Evolutionary conservation across 495 filamentous ascomycete genomes (phyloP).

Genomic region (Trichocladium antarcticum): DNA sequence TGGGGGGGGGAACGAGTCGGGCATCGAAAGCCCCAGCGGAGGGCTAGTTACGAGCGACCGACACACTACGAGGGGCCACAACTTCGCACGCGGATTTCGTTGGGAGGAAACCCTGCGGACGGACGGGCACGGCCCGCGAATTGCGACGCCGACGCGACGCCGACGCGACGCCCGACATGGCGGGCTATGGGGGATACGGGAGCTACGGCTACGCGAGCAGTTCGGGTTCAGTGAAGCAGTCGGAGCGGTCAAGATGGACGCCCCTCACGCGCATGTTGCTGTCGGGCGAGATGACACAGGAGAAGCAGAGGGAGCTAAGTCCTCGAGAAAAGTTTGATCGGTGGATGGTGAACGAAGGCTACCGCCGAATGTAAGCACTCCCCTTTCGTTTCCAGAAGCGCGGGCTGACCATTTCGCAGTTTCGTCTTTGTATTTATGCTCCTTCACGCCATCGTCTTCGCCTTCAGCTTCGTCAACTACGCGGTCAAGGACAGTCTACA

Average conservation of each 20-base stretch:
- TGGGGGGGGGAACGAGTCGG: conserved; percentile 7
- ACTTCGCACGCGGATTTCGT: conserved; percentile 8
- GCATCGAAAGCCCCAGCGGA: conserved; percentile 12
- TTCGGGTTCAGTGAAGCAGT: conserved; percentile 30
- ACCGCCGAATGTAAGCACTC: conserved; percentile 54
- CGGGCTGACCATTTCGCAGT: conserved; percentile 32
- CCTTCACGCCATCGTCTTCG: conserved; percentile 57
- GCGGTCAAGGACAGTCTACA: conserved; percentile 59
- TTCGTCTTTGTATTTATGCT: conserved; percentile 59
- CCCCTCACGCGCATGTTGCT: conserved; percentile 57
- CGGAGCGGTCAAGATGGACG: conserved; percentile 57
- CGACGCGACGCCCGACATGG: conserved; percentile 28
- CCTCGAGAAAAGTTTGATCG: conserved; percentile 41
- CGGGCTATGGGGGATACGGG: conserved; percentile 30
- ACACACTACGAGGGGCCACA: conserved; percentile 3
- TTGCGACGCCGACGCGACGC: conserved; percentile 8
- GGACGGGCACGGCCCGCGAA: conserved; percentile 2
- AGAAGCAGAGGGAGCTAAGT: conserved; percentile 49
- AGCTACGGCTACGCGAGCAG: conserved; percentile 20
- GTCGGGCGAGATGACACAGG: conserved; percentile 58
- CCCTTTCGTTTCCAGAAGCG: background rate
- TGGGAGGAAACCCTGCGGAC: conserved; percentile 4
- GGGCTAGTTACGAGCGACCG: conserved; percentile 7
- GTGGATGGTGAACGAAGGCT: conserved; percentile 74
- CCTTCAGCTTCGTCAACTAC: conserved; percentile 66